Evolutionary conservation across 495 filamentous ascomycete genomes (phyloP).

Genomic region (Tuber microsphaerosporum): DNA sequence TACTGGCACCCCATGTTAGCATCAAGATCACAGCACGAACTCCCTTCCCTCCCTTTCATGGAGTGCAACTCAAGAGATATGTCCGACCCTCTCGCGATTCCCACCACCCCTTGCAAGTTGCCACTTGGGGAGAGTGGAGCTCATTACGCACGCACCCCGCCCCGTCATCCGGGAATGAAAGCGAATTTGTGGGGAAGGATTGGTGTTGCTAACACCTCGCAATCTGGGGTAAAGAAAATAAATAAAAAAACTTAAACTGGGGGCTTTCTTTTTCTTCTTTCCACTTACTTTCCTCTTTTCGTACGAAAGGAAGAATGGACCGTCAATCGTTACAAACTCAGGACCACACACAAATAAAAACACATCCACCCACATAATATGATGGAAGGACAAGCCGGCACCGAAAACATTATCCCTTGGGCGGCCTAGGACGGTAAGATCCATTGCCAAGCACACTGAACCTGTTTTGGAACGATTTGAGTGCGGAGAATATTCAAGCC

Average conservation of each 20-base stretch:
- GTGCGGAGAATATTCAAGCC: no score
- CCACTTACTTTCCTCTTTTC: not conserved
- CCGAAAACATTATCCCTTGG: not conserved
- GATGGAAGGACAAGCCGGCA: not conserved
- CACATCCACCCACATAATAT: not conserved
- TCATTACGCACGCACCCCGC: not conserved
- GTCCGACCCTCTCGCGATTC: not conserved
- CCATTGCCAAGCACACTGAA: no score
- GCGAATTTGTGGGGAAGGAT: not conserved
- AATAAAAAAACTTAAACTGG: not conserved
- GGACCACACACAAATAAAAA: not conserved
- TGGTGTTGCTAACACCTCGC: not conserved
- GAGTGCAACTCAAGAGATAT: not conserved
- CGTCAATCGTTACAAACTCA: not conserved
- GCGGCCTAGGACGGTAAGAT: no score
- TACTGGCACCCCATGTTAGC: not conserved
- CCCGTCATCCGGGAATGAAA: not conserved
- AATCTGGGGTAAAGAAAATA: not conserved
- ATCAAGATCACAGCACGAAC: not conserved
- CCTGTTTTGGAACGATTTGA: no score
- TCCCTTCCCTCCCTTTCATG: not conserved
- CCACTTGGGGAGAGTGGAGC: not conserved
- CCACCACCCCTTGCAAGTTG: not conserved
- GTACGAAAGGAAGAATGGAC: not conserved
- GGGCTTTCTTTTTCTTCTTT: not conserved